Conservation (phyloP, 345 rosid species). For the Syzygium jambos region DNA sequence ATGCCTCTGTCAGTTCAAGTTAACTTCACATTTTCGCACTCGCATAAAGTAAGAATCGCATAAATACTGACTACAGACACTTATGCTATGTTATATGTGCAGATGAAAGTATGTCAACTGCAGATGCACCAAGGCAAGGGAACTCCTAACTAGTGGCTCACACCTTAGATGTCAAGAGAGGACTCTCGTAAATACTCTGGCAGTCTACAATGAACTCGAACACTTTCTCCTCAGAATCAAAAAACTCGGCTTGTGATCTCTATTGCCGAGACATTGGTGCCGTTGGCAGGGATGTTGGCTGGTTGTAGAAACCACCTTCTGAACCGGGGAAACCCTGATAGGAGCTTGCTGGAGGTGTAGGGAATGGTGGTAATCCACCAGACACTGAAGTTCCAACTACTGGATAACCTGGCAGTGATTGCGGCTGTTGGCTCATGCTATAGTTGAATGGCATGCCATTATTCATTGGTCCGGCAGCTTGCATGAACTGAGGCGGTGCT, state of each 20-base stretch:
- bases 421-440: slow-evolving; percentile 30
- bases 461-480: slow-evolving; percentile 38
- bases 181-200: not conserved
- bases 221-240: not conserved
- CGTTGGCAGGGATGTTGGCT: slow-evolving; percentile 46
- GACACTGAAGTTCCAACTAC: slow-evolving; percentile 21
- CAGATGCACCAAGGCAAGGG: not conserved
- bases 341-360: slow-evolving; percentile 29
- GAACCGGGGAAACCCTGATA: slow-evolving; percentile 60
- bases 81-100: not conserved
- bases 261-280: slow-evolving; percentile 69
- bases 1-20: not conserved
- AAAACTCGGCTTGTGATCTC: not conserved
- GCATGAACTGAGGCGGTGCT: slow-evolving; percentile 33
- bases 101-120: not conserved
- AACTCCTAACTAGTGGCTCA: not conserved
- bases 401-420: slow-evolving; percentile 28
- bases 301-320: slow-evolving; percentile 57
- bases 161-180: not conserved
- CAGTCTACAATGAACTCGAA: not conserved
- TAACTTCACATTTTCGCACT: not conserved
- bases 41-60: not conserved
- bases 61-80: not conserved
- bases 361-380: slow-evolving; percentile 38
- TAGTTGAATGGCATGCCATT: slow-evolving; percentile 40